Evolutionary conservation across 208 protist genomes (phyloP).

Genomic region (Novymonas esmeraldas): DNA sequence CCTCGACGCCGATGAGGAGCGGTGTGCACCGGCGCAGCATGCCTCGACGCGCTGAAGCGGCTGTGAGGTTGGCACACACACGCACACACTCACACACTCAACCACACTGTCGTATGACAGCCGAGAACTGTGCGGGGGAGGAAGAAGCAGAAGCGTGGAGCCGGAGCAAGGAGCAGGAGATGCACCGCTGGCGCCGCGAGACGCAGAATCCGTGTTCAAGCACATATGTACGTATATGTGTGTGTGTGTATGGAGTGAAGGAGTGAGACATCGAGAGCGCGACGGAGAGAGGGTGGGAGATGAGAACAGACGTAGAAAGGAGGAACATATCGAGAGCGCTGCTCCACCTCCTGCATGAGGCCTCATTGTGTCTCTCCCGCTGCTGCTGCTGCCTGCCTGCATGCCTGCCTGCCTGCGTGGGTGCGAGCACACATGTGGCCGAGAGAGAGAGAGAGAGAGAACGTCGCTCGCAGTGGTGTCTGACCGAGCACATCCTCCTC

Average conservation of each 20-base stretch:
- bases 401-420: too few relatives aligned
- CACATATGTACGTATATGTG: slow-evolving; percentile 1
- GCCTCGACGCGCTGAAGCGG: not conserved
- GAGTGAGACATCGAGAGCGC: not conserved
- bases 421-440: too few relatives aligned
- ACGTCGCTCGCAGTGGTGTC: too few relatives aligned
- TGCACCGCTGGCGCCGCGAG: too few relatives aligned
- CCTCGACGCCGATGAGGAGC: slow-evolving; percentile 74
- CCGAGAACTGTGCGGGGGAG: not conserved
- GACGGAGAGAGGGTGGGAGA: not conserved
- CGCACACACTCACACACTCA: not conserved
- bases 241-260: not conserved
- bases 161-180: too few relatives aligned
- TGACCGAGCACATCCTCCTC: too few relatives aligned
- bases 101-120: not conserved
- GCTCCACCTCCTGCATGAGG: too few relatives aligned
- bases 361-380: too few relatives aligned
- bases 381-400: too few relatives aligned
- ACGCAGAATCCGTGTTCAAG: not conserved
- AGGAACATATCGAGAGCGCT: not conserved
- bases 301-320: slow-evolving; percentile 11
- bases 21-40: slow-evolving; percentile 70
- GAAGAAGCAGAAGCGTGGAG: not conserved
- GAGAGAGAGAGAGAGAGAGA: slow-evolving; percentile 15
- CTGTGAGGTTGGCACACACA: not conserved